Evolutionary conservation across 768 basidiomycete species (phyloP), one percentile per base, ranked within the genome.

Genomic region (Rhizopogon rudus): DNA sequence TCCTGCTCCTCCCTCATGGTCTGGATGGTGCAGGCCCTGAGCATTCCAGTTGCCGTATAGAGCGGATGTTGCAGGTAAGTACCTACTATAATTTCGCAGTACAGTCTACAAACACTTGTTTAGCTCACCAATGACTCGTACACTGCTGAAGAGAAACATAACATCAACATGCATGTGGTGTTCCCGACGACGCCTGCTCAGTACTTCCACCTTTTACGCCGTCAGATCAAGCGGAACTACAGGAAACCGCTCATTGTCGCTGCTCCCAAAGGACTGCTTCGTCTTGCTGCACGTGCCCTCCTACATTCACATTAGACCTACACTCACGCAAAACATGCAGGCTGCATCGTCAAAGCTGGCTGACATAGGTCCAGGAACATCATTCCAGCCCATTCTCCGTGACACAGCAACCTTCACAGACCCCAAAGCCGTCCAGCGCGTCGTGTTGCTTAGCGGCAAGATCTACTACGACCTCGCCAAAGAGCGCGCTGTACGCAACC

Each of bases 11-110:
- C 0, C 93, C 93, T 25, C 93, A 97, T 57, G 93, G 94, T 14
- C 75, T 92, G 14, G 93, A 97, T 61, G 93, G 93, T 29, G 93
- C 93, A 14, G 93, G 94, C 2, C 93, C 93, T 0, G 93, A 97
- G 66, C 93, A 97, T 65, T 96, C 93, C 0, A 93, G 91, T 0
- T 88, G 84, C 48, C 83, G 93, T 14, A 76, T 96, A 41, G 93
- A 97, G 65, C 78, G 93, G 39, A 89, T 93, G 84, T 74, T 96
- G n/a, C 93, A 93, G 78, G 91, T 88, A 53, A 53, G 66, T 46
- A 2, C 20, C 28, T 3, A 29, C 12, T 35, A n/a, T n/a, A 2
- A 17, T 14, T 29, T 8, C 13, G 9, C 1, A 3, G 22, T n/a
- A 5, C 8, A 3, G 42, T 14, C 37, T 59, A 59, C 39, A 3